Base-by-base conservation (phyloP, 768 basidiomycete species). In the Serendipita sp. region DNA sequence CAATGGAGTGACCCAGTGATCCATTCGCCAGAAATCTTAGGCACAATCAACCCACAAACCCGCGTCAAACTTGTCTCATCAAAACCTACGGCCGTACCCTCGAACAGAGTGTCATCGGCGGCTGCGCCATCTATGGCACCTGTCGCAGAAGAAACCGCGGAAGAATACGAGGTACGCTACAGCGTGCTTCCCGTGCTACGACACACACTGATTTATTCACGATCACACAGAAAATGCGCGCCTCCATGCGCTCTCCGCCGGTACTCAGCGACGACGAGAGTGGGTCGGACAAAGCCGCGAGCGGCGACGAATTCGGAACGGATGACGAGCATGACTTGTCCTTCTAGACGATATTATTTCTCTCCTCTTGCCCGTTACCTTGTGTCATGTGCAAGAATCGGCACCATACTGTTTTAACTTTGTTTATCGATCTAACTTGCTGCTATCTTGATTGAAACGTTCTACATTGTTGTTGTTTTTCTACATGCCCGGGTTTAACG, bases 201-300 rank as follows among this genome's bases (percentile, higher is more conserved):
- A 11, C 16, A 35, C 3, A 60, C 7, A 60, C 56, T 60, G 23
- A 60, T 28, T 52, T 52, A 7, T 52, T 52, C 48, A 23, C 32
- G 18, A 32, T 52, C 38, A 41, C 38, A 41, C 48, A 51, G 48
- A 51, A 32, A 51, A 51, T 51, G 18, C 23, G 56, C 16, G n/a
- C 35, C 7, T 28, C 56, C 3, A 60, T 36, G 35, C 56, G 56
- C 56, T 60, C 56, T 23, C 56, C 56, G 18, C 56, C 56, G 23
- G 34, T 60, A 23, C 32, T 60, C 56, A 60, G 56, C 56, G 56
- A 60, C 56, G 56, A 60, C 23, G 56, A 60, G 56, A 60, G 56
- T 60, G 56, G 56, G 28, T 60, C 56, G 18, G 56, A 60, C 35
- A 60, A 60, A 35, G 56, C 56, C 56, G 28, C 56, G 2, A 60